Conservation (phyloP, 2,329 filamentous ascomycete genomes). For the Gyromitra esculenta region DNA sequence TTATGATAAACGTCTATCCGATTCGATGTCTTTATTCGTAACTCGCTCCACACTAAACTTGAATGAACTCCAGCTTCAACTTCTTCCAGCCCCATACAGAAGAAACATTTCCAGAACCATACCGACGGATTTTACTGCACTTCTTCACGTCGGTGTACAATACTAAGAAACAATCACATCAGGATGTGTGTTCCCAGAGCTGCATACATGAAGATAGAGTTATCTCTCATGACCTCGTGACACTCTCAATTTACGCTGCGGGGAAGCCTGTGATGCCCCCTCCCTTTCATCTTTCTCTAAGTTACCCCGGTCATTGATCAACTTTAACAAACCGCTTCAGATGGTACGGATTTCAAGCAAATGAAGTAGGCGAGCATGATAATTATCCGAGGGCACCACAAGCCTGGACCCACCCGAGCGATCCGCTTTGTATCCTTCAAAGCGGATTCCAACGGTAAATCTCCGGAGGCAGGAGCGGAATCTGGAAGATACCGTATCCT, state of each 20-base stretch:
- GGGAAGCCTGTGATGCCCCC: slow-evolving; percentile 39
- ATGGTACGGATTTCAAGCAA: slow-evolving; percentile 28
- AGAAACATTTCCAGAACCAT: slow-evolving; percentile 10
- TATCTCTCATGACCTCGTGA: slow-evolving; percentile 38
- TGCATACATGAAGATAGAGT: slow-evolving; percentile 28
- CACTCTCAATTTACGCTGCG: slow-evolving; percentile 37
- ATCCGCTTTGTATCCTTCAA: slow-evolving; percentile 20
- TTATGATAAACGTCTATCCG: slow-evolving; percentile 36
- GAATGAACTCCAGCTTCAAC: slow-evolving; percentile 16
- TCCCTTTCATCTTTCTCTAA: slow-evolving; percentile 15
- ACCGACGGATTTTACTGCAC: slow-evolving; percentile 7
- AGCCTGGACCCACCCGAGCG: slow-evolving; percentile 29
- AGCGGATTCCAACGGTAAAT: slow-evolving; percentile 2
- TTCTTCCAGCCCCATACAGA: slow-evolving; percentile 16
- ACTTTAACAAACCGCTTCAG: slow-evolving; percentile 27
- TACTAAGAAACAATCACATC: slow-evolving; percentile 8
- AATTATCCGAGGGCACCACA: slow-evolving; percentile 32
- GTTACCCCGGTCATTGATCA: slow-evolving; percentile 39
- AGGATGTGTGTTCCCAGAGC: slow-evolving; percentile 1
- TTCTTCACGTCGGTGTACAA: not conserved
- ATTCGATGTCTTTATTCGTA: slow-evolving; percentile 35
- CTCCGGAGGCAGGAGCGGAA: slow-evolving; percentile 18
- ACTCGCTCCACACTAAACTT: slow-evolving; percentile 19
- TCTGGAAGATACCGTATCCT: slow-evolving; percentile 19
- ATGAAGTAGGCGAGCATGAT: slow-evolving; percentile 34